phyloP scores from a whole-genome alignment of 495 filamentous ascomycete genomes.

The Terfezia boudieri region DNA sequence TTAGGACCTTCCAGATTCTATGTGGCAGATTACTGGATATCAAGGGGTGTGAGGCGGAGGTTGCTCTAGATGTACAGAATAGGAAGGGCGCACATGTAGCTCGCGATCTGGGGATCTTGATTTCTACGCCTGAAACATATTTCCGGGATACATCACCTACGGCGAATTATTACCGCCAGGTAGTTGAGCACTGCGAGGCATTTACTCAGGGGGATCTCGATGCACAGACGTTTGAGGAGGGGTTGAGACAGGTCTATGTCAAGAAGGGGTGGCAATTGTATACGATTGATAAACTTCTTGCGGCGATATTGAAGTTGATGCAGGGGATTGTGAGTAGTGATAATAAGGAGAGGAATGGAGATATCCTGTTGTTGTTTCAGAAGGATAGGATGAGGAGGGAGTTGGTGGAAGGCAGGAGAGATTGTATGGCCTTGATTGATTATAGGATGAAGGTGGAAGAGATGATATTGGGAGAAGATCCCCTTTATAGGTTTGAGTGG shows the following conservation, averaged over 20 bases:
- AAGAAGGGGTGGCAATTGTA: slow-evolving; percentile 77
- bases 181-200: slow-evolving; percentile 44
- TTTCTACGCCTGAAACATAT: slow-evolving; percentile 58
- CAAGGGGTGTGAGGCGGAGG: slow-evolving; percentile 52
- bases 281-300: slow-evolving; percentile 64
- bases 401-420: slow-evolving; percentile 17
- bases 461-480: slow-evolving; percentile 11
- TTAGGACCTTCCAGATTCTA: slow-evolving; percentile 70
- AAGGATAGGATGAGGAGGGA: slow-evolving; percentile 35
- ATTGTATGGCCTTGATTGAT: slow-evolving; percentile 17
- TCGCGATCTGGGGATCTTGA: slow-evolving; percentile 49
- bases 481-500: slow-evolving; percentile 18
- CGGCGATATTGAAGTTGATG: slow-evolving; percentile 50
- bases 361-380: slow-evolving; percentile 44
- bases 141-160: slow-evolving; percentile 42
- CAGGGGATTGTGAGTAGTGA: slow-evolving; percentile 55
- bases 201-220: slow-evolving; percentile 57
- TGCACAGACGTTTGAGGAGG: slow-evolving; percentile 60
- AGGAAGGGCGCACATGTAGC: slow-evolving; percentile 54
- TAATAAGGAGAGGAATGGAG: slow-evolving; percentile 66
- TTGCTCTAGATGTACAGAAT: slow-evolving; percentile 46
- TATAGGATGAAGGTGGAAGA: slow-evolving; percentile 14
- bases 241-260: slow-evolving; percentile 70
- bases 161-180: slow-evolving; percentile 47
- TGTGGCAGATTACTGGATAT: slow-evolving; percentile 64